Percentiles rank a stretch among this genome's conserved stretches.
Conservation (phyloP, 2,329 filamentous ascomycete species). For the Aciculosporium take region DNA sequence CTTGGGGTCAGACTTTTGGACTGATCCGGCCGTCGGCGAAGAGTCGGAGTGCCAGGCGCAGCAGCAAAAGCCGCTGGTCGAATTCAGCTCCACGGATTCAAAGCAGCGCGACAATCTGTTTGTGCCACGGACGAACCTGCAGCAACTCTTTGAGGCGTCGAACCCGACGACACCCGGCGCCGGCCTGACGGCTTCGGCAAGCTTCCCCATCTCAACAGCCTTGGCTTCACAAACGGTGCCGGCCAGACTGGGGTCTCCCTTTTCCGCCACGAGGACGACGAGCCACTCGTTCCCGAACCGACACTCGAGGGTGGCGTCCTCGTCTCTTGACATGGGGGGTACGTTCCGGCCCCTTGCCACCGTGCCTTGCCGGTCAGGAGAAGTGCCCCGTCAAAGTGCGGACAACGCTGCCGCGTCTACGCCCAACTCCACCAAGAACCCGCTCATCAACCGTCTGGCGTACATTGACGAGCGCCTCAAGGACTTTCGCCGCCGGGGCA, state of each 20-base stretch:
- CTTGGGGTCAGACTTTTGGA: slow-evolving; percentile 40
- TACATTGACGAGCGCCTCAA: slow-evolving; percentile 45
- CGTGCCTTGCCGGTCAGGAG: slow-evolving; percentile 30
- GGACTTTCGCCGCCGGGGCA: slow-evolving; percentile 34
- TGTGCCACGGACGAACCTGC: slow-evolving; percentile 27
- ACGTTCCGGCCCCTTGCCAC: slow-evolving; percentile 42
- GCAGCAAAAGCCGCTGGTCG: slow-evolving; percentile 11
- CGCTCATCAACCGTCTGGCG: slow-evolving; percentile 36
- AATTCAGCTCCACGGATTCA: slow-evolving; percentile 21
- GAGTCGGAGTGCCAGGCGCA: slow-evolving; percentile 11
- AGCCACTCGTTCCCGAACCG: slow-evolving; percentile 50
- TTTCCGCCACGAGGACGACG: slow-evolving; percentile 28
- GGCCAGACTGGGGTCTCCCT: slow-evolving; percentile 45
- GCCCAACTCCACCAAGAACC: slow-evolving; percentile 23
- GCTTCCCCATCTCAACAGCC: slow-evolving; percentile 3
- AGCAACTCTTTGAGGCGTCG: slow-evolving; percentile 24
- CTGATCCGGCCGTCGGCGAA: slow-evolving; percentile 24
- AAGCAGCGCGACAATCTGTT: slow-evolving; percentile 23
- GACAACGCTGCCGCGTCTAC: background rate
- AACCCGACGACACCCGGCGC: slow-evolving; percentile 7
- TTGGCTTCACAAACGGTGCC: slow-evolving; percentile 21
- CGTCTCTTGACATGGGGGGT: slow-evolving; percentile 28
- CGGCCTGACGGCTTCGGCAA: background rate
- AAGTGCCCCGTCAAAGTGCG: slow-evolving; percentile 8
- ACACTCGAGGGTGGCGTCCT: slow-evolving; percentile 29